Evolutionary conservation across 2,329 filamentous ascomycete genomes (phyloP).

Genomic region (Trematosphaeria pertusa): DNA sequence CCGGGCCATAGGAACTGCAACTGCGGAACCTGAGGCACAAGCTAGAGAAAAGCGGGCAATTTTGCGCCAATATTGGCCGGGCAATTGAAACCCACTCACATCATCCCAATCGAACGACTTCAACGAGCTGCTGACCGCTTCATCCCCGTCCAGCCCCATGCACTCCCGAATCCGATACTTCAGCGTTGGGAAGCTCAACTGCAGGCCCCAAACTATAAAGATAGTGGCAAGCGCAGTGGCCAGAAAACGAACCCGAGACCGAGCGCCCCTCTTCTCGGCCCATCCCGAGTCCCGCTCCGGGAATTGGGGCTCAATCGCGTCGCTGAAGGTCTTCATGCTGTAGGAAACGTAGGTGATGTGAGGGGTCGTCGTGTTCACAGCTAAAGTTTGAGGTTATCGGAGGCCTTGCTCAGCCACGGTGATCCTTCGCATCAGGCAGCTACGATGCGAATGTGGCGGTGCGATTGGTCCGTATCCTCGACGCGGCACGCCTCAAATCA

Average conservation of each 20-base stretch:
- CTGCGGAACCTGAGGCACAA: too few species aligned
- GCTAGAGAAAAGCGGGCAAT: too few species aligned
- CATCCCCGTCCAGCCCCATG: not conserved
- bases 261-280: too few species aligned
- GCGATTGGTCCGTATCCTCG: constrained; percentile 1
- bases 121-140: not conserved
- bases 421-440: constrained; percentile 2
- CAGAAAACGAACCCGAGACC: too few species aligned
- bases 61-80: too few species aligned
- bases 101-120: constrained; percentile 6
- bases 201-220: too few species aligned
- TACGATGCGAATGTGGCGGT: constrained; percentile 8
- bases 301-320: too few species aligned
- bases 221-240: too few species aligned
- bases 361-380: not conserved
- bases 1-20: too few species aligned
- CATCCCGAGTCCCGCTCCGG: too few species aligned
- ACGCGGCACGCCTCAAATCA: not conserved
- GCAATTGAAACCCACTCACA: constrained; percentile 6
- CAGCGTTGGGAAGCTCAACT: too few species aligned
- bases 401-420: not conserved
- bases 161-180: too few species aligned
- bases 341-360: constrained; percentile 3
- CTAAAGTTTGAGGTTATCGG: constrained; percentile 4
- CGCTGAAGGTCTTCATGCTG: constrained; percentile 4